Conservation (phyloP, 441 rosid genomes). For the Gossypium davidsonii region DNA sequence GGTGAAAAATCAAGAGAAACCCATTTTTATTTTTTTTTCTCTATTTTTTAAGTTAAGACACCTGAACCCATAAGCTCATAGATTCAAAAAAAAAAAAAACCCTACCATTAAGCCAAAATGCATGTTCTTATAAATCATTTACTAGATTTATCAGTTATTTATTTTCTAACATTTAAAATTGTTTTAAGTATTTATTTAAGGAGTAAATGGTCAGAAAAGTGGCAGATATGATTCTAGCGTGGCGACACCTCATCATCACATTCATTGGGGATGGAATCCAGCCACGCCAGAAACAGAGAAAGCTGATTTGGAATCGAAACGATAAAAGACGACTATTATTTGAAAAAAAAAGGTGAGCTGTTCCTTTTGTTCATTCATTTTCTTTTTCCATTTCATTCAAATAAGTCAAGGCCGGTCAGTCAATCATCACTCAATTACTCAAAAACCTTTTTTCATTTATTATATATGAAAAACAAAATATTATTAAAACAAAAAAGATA, state of each 20-base stretch:
- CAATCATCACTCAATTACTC: slow-evolving; percentile 7
- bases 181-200: background rate
- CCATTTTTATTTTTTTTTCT: background rate
- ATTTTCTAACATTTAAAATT: background rate
- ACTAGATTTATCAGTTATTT: background rate
- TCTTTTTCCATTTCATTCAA: background rate
- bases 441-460: background rate
- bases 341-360: slow-evolving; percentile 29
- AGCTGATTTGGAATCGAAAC: slow-evolving; percentile 1
- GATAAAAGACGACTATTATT: slow-evolving; percentile 39
- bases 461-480: background rate
- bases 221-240: slow-evolving; percentile 22
- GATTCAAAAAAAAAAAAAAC: background rate
- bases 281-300: background rate
- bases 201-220: background rate
- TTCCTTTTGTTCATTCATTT: slow-evolving; percentile 30
- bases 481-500: background rate
- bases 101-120: background rate
- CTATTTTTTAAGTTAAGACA: too few species aligned
- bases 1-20: background rate
- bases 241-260: slow-evolving; percentile 44
- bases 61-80: too few species aligned
- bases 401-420: background rate
- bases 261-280: slow-evolving; percentile 19
- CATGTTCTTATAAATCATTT: background rate